Evolutionary conservation across 352 stramenopile species (phyloP).

Genomic region (Peronospora tabacina): DNA sequence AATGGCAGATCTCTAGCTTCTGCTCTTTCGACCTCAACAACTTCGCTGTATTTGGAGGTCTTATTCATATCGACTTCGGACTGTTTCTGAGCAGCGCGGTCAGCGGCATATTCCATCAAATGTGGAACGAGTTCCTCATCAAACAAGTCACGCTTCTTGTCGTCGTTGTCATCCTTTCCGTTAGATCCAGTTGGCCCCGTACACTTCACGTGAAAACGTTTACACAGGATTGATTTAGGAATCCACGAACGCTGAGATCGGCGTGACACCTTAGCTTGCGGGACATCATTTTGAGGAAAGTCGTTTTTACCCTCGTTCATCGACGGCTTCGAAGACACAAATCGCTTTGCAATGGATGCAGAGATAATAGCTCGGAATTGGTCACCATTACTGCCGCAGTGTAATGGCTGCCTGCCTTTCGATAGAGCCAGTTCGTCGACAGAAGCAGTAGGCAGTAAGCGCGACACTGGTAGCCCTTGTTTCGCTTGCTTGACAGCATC

Average conservation of each 20-base stretch:
- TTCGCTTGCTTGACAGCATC: constrained; percentile 32
- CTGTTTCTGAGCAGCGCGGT: constrained; percentile 16
- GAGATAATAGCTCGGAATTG: constrained; percentile 70
- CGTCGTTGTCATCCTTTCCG: constrained; percentile 16
- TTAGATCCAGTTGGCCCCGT: constrained; percentile 25
- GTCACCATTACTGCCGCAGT: constrained; percentile 23
- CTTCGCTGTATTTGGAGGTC: not conserved
- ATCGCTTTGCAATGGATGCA: constrained; percentile 76
- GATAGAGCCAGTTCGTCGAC: constrained; percentile 3
- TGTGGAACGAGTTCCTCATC: constrained; percentile 65
- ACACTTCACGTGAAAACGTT: constrained; percentile 76
- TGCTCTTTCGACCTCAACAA: not conserved
- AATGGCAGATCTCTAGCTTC: constrained; percentile 28
- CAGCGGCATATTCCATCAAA: constrained; percentile 53
- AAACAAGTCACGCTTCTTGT: constrained; percentile 45
- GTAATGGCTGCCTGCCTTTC: constrained; percentile 35
- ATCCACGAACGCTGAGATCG: constrained; percentile 53
- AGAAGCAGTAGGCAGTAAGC: not conserved
- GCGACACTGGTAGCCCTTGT: constrained; percentile 1
- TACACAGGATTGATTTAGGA: constrained; percentile 65
- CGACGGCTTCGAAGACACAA: constrained; percentile 40
- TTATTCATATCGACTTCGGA: constrained; percentile 1
- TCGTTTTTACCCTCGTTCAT: constrained; percentile 8
- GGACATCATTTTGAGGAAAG: not conserved
- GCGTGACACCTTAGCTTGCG: constrained; percentile 32